These are phyloP conservation scores for Plasmodium sp. DNA, from an alignment of 169 alveolate species.

Conservation along the genomic window DNA sequence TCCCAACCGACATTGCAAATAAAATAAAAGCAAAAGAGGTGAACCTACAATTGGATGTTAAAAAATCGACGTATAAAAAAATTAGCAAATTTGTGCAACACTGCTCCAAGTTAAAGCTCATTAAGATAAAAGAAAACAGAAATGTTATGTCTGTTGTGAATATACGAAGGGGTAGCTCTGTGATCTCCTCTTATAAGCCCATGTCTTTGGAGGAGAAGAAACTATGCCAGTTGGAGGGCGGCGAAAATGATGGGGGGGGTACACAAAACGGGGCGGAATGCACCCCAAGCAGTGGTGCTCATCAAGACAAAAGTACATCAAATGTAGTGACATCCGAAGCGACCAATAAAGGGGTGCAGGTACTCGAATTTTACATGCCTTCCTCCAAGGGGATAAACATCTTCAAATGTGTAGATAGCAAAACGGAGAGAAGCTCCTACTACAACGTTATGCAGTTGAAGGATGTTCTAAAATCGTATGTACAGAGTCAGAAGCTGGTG, in stretches of 20 bases:
- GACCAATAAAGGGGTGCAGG: slow-evolving; percentile 59
- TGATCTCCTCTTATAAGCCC: slow-evolving; percentile 65
- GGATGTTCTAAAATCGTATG: slow-evolving; percentile 54
- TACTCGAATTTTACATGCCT: slow-evolving; percentile 73
- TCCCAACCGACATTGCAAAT: background rate
- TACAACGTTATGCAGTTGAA: slow-evolving; percentile 45
- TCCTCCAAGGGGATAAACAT: slow-evolving; percentile 62
- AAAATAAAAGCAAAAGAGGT: slow-evolving; percentile 46
- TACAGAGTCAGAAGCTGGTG: slow-evolving; percentile 19
- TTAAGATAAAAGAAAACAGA: slow-evolving; percentile 72
- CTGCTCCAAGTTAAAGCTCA: slow-evolving; percentile 72
- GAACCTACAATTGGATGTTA: slow-evolving; percentile 51
- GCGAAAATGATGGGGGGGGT: slow-evolving; percentile 2
- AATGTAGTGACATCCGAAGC: slow-evolving; percentile 5
- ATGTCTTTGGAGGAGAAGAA: slow-evolving; percentile 52
- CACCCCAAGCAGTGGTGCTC: background rate
- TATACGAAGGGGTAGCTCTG: slow-evolving; percentile 40
- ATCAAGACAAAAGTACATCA: slow-evolving; percentile 34
- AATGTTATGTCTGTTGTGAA: slow-evolving; percentile 74
- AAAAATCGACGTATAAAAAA: slow-evolving; percentile 75
- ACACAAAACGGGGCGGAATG: background rate
- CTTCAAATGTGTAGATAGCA: slow-evolving; percentile 47
- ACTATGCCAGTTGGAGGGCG: slow-evolving; percentile 21
- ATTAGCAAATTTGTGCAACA: slow-evolving; percentile 74
- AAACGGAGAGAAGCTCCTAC: slow-evolving; percentile 34